Conservation (phyloP, 129 eudicot species). For the Glebionis coronaria region DNA sequence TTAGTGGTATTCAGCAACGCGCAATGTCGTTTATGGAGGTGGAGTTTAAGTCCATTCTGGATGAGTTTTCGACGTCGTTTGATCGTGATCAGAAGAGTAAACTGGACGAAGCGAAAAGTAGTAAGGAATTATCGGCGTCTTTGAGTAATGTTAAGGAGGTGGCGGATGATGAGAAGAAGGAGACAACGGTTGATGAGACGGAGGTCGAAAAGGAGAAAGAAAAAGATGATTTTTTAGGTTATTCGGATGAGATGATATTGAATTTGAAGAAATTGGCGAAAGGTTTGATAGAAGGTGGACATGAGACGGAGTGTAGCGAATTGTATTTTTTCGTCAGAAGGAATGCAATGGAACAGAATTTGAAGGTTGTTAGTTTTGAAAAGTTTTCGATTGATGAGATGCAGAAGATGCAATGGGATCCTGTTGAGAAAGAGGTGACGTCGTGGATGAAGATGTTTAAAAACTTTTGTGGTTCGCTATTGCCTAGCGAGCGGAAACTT, state of each 20-base stretch:
- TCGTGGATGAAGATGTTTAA: slow-evolving; percentile 59
- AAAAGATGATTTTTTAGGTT: slow-evolving; percentile 37
- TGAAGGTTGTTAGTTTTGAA: slow-evolving; percentile 46
- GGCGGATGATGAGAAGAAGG: too few species aligned
- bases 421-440: slow-evolving; percentile 58
- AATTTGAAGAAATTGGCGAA: slow-evolving; percentile 39
- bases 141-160: slow-evolving; percentile 15
- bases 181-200: neutral
- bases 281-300: slow-evolving; percentile 53
- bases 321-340: slow-evolving; percentile 55
- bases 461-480: slow-evolving; percentile 24
- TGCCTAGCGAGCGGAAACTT: slow-evolving; percentile 50
- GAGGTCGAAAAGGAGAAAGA: slow-evolving; percentile 2
- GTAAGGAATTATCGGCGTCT: slow-evolving; percentile 32
- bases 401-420: slow-evolving; percentile 78
- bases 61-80: slow-evolving; percentile 33
- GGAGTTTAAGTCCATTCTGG: slow-evolving; percentile 54
- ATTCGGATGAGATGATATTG: slow-evolving; percentile 41
- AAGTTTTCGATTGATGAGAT: slow-evolving; percentile 72
- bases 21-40: slow-evolving; percentile 69
- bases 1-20: slow-evolving; percentile 64
- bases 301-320: slow-evolving; percentile 57
- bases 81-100: slow-evolving; percentile 23
- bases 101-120: slow-evolving; percentile 22
- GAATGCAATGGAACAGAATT: slow-evolving; percentile 50